Base-by-base conservation (phyloP, 2,329 filamentous ascomycete species). In the Botrytis tulipae region DNA sequence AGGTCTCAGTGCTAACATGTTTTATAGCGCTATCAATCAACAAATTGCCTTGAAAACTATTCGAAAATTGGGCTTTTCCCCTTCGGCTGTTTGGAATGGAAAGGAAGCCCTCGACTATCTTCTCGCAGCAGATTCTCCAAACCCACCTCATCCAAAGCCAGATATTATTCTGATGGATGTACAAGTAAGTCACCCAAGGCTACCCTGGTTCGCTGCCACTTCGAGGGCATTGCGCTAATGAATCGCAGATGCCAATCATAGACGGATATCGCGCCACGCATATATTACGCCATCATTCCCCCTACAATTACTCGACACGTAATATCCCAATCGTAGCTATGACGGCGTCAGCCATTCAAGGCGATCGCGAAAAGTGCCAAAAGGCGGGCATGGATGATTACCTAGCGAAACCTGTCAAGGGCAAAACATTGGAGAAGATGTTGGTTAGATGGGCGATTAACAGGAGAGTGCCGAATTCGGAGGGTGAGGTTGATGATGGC, bases 151-250 rank as follows among this genome's bases (percentile, higher is more conserved):
- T 37, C 77, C 80, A 10, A 80, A 81, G 69, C 92, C 93, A 0
- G 89, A 93, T 76, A 89, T 95, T 12, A 93, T 95, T 71, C 83
- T 95, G 57, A 93, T 93, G 91, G 91, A 93, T 79, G 90, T 92
- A 1, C 91, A 93, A 81, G 70, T 72, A 46, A 72, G 61, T 44
- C 20, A 12, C 7, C 44, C 2, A 71, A 20, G 18, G 40, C 35
- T 44, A 7, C 10, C 44, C 2, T 57, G 10, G 40, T 14, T 25
- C 7, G 20, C 32, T 32, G 7, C n/a, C n/a, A 35, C 18, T 12
- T 37, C 9, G n/a, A 35, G 9, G 20, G 5, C 40, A 4, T 46
- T 29, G n/a, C 16, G 9, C 40, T 46, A 62, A 46, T 22, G 57
- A 18, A 40, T 22, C 14, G 32, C 42, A 72, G 70, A 92, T 93